Conservation (phyloP, 2,329 filamentous ascomycete species). For the Aureobasidium sp. region DNA sequence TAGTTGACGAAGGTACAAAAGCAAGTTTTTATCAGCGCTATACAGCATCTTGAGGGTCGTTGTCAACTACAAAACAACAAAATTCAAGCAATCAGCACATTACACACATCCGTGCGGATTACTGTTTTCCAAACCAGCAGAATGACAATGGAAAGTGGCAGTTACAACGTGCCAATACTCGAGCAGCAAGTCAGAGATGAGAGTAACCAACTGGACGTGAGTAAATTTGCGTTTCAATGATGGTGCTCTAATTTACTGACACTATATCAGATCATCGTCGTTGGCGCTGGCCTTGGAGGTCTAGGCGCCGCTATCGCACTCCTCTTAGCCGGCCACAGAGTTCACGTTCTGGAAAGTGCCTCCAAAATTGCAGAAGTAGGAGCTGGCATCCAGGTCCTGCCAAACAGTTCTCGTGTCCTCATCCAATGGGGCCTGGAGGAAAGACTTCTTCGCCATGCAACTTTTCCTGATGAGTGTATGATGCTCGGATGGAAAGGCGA, state of each 20-base stretch:
- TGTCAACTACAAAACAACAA: too few species aligned
- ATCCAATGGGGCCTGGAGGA: conserved; percentile 45
- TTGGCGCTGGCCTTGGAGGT: conserved; percentile 37
- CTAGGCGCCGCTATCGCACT: conserved; percentile 41
- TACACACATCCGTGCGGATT: too few species aligned
- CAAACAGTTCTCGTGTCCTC: conserved; percentile 43
- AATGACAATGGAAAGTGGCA: neutral
- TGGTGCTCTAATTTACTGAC: neutral
- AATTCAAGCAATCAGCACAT: neutral
- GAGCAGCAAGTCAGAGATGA: neutral
- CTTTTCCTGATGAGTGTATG: conserved; percentile 39
- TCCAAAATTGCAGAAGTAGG: conserved; percentile 43
- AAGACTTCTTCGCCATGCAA: conserved; percentile 34
- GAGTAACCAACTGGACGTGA: neutral
- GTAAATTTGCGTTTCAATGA: neutral
- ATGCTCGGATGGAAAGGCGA: conserved; percentile 50
- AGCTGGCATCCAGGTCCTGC: conserved; percentile 47
- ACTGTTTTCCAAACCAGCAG: neutral
- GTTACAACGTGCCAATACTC: neutral
- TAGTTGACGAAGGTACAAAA: too few species aligned
- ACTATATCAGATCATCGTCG: conserved; percentile 38
- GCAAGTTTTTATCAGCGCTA: too few species aligned
- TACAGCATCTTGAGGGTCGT: too few species aligned
- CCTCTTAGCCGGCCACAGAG: conserved; percentile 41
- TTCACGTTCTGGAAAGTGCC: conserved; percentile 44